Evolutionary conservation across 2,329 filamentous ascomycete species (phyloP), one percentile per base, ranked within the genome.

Genomic region (Atkinsonella texensis): DNA sequence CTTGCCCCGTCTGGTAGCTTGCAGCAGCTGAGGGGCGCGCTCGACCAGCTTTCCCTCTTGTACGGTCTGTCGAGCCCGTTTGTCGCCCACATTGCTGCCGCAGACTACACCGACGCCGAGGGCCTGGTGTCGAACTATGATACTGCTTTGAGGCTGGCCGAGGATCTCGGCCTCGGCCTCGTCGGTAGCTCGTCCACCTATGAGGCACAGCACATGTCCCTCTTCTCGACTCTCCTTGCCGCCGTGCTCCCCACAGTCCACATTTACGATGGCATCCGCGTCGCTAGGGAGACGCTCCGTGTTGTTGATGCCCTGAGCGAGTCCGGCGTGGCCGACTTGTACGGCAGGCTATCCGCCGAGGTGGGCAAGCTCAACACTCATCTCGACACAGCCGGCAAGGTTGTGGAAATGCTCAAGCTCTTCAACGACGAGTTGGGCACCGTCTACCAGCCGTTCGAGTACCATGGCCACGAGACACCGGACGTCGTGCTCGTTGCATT

Each of bases 401-500:
- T 83, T n/a, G 67, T 83, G 44, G 81, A 81, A 58, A 71, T 91
- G 8, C 73, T 94, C 48, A 77, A 80, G 56, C 77, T 84, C 20
- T 83, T 94, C 70, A 98, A 97, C 69, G 81, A 82, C 56, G 89
- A 97, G 72, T 82, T 98, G 23, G 93, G 91, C 53, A 97, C 93
- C 44, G 83, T 91, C 58, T 98, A 98, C 67, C 80, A 84, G 62
- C 81, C 89, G 7, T 98, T 97, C 60, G 93, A 98, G 71, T 98
- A 98, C 72, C 80, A 85, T 62, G 93, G 93, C 23, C 89, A 97
- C 64, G 74, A 80, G 47, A 74, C 81, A 43, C 81, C 93, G 4
- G 86, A 91, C 57, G 82, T 83, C 10, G 89, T 98, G 15, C 73
- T 97, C 35, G 89, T 97, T 32, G 87, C 89, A 44, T 96, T 98